Percentiles rank a stretch among this genome's conserved stretches.
These are phyloP conservation scores for Acanthamoeba sp. DNA, from an alignment of 208 protist genomes.

Conservation along the genomic window DNA sequence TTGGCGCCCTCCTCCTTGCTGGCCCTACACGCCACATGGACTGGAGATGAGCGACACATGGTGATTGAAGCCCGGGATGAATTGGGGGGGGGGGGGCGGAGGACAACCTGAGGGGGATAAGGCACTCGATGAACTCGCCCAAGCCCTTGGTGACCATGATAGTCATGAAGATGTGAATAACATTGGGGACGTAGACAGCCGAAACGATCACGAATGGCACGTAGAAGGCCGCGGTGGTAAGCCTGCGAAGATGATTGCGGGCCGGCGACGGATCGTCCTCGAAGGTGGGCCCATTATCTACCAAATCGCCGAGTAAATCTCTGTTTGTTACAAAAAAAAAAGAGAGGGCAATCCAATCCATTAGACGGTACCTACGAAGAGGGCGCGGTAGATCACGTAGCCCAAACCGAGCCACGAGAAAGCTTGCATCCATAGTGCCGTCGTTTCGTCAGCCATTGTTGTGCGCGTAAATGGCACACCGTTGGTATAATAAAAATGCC, in stretches of 20 bases:
- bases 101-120: neutral
- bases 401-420: conserved; percentile 14
- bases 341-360: neutral
- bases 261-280: neutral
- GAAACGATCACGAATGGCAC: conserved; percentile 34
- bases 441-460: neutral
- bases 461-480: no score
- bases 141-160: conserved; percentile 55
- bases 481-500: no score
- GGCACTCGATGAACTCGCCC: conserved; percentile 29
- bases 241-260: conserved; percentile 25
- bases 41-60: no score
- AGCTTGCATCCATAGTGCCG: neutral
- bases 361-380: neutral
- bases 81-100: neutral
- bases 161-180: conserved; percentile 55
- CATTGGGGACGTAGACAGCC: conserved; percentile 1
- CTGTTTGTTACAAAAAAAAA: neutral
- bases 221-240: conserved; percentile 27
- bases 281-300: conserved; percentile 52
- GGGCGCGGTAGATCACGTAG: conserved; percentile 3
- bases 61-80: neutral
- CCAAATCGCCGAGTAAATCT: neutral
- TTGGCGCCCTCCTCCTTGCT: conserved; percentile 64
- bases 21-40: neutral